Base-by-base conservation (phyloP, 192 early-diverging fungal species). In the Coemansia sp. region DNA sequence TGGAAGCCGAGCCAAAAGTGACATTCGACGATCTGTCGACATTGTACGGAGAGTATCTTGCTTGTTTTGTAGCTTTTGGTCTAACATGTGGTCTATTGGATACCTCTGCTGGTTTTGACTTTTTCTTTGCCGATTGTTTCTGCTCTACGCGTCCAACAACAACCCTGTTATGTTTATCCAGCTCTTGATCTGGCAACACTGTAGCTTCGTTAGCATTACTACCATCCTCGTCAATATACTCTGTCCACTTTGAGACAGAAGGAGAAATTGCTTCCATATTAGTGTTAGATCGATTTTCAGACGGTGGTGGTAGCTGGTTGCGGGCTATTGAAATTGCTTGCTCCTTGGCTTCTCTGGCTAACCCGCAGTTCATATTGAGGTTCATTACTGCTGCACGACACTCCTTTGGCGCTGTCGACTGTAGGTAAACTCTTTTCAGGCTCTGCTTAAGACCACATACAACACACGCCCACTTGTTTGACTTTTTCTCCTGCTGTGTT, bases 381-480 rank as follows among this genome's bases (percentile, higher is more conserved):
- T 73, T 58, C 77, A 73, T 73, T 34, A 80, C 77, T 9, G 30
- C 57, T 0, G 43, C 21, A 1, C 77, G 61, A 48, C 77, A 80
- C 22, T 80, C 71, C 45, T 67, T 80, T 55, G 77, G 61, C 9
- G 18, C 51, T 5, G 56, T 56, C 3, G 77, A 80, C 42, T 73
- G 52, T 25, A 71, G 70, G 39, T 73, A 70, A 11, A 78, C 80
- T 30, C 64, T 63, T 48, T 52, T 57, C 17, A 77, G 33, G 25
- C 70, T 73, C 44, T 81, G 80, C 56, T 73, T 72, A 4, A 77
- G 62, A 1, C 74, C 67, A 13, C 80, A 81, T 9, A 78, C 80
- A 1, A 78, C 76, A 27, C 80, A 81, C 37, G 53, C 40, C 80
- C 80, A 81, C 13, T 78, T 81, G 23, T 21, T 27, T 1, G 63